Conservation (phyloP, 306 rosid genomes). For the Senna siamea region DNA sequence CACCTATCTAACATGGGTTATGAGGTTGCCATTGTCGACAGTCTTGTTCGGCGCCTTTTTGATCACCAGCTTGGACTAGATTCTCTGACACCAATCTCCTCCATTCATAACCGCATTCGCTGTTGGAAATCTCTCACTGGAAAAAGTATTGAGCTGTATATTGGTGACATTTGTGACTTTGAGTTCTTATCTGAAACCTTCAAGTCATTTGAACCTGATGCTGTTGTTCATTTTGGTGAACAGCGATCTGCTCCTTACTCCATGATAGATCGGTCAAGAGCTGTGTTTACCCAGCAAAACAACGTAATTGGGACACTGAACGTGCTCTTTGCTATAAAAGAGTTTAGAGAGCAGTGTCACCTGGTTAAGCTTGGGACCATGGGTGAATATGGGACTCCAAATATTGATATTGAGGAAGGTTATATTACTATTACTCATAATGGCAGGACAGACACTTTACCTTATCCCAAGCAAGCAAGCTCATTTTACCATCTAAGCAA, state of each 20-base stretch:
- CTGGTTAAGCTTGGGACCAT: conserved; percentile 96
- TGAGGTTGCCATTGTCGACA: conserved; percentile 91
- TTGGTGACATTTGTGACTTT: conserved; percentile 94
- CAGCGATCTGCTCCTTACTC: conserved; percentile 97
- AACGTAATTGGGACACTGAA: conserved; percentile 91
- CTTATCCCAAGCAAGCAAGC: conserved; percentile 97
- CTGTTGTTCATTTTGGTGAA: conserved; percentile 94
- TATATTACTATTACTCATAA: conserved; percentile 92
- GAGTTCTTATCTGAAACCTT: conserved; percentile 88
- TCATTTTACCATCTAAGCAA: conserved; percentile 96
- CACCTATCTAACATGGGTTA: conserved; percentile 93
- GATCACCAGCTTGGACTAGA: conserved; percentile 92
- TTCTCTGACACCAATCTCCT: conserved; percentile 86
- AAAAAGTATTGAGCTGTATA: conserved; percentile 71
- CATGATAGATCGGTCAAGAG: conserved; percentile 95
- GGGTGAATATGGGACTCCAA: conserved; percentile 99
- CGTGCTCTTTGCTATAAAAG: conserved; percentile 94
- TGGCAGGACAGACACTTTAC: conserved; percentile 93
- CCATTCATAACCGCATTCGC: conserved; percentile 78
- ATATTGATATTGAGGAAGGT: conserved; percentile 97
- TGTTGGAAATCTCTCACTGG: conserved; percentile 92
- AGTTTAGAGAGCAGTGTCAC: conserved; percentile 86
- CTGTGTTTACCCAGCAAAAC: conserved; percentile 88
- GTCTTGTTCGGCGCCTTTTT: conserved; percentile 84
- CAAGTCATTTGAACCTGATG: conserved; percentile 84